Evolutionary conservation across 768 basidiomycete species (phyloP), one percentile per base, ranked within the genome.

Genomic region (Lactarius sp.): DNA sequence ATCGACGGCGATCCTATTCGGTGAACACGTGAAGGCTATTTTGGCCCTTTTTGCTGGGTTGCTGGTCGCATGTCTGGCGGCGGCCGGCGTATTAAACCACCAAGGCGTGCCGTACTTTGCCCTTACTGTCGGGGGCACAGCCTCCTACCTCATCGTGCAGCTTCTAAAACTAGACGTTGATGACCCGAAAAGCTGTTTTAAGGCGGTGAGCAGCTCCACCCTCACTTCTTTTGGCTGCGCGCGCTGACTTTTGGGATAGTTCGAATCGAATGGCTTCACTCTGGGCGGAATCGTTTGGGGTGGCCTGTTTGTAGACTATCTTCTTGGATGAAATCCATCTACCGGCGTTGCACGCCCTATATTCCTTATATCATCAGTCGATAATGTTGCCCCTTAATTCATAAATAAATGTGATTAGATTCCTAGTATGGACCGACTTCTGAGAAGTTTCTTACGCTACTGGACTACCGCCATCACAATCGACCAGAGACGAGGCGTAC

Each of bases 1-100:
- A 71, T 85, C 84, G 1, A 86, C 83, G 52, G 84, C 85, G 0
- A 72, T 86, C 14, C 77, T 85, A n/a, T 86, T 86, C 70, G 82
- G 80, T 20, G 69, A 72, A 14, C 69, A 74, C 36, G 76, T 81
- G 31, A 74, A 76, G 41, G 74, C 75, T 2, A 75, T 85, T 58
- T 75, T 85, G 16, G 68, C 77, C 13, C 61, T 73, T 27, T 81
- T 86, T 64, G 73, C 70, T 0, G 50, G 59, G 10, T 16, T 69
- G 1, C 68, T 76, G 27, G 56, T 75, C 27, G 49, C 56, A 20
- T 66, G 69, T 18, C 61, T 78, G 10, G 52, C 69, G 13, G 22
- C 68, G 46, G 71, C 72, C 7, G 75, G 74, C 4, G 31, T 71
- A 39, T 59, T 73, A 50, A 75, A 74, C 57, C 37, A 50, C 12